phyloP scores from a whole-genome alignment of 2,329 filamentous ascomycete genomes.

The Aureobasidium sp. region DNA sequence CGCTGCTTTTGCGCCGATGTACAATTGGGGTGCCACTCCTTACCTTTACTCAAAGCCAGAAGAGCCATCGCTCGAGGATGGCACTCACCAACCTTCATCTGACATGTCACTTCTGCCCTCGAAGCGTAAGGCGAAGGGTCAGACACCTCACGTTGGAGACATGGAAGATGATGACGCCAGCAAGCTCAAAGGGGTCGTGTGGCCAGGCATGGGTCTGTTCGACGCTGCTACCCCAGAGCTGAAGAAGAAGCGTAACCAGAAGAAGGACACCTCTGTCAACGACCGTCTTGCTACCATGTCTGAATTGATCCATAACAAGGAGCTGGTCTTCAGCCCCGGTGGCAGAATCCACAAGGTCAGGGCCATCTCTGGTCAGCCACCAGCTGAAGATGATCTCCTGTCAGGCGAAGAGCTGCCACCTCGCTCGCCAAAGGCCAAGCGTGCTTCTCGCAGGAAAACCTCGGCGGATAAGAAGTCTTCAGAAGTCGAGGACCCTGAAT shows the following conservation, averaged over 20 bases:
- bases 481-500: slow-evolving; percentile 26
- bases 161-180: slow-evolving; percentile 32
- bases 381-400: slow-evolving; percentile 31
- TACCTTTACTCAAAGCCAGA: background rate
- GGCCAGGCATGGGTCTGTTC: slow-evolving; percentile 75
- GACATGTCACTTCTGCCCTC: background rate
- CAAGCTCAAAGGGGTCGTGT: slow-evolving; percentile 64
- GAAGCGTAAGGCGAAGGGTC: background rate
- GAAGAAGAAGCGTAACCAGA: slow-evolving; percentile 69
- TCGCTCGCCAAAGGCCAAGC: slow-evolving; percentile 23
- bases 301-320: slow-evolving; percentile 54
- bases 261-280: slow-evolving; percentile 66
- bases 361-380: slow-evolving; percentile 39
- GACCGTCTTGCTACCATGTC: slow-evolving; percentile 60
- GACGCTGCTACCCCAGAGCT: slow-evolving; percentile 69
- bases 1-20: slow-evolving; percentile 6
- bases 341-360: slow-evolving; percentile 38
- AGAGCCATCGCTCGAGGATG: slow-evolving; percentile 13
- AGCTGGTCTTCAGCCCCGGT: slow-evolving; percentile 53
- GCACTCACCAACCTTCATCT: slow-evolving; percentile 25
- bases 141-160: background rate
- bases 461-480: slow-evolving; percentile 24
- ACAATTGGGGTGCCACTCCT: background rate
- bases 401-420: slow-evolving; percentile 28
- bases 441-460: slow-evolving; percentile 21